phyloP scores from a whole-genome alignment of 1,139 yeast genomes.

The Insectozyma bohioensis region DNA sequence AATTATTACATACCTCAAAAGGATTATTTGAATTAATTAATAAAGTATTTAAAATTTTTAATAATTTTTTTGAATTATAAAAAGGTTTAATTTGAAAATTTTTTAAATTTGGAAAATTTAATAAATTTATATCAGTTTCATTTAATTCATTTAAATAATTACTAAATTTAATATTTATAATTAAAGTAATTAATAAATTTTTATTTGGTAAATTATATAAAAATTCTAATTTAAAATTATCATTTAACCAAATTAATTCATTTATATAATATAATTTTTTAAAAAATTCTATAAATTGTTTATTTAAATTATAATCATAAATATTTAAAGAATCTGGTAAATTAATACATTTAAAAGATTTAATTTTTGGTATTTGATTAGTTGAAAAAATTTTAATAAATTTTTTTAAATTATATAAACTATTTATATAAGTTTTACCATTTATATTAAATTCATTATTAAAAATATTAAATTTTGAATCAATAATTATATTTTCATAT shows the following conservation, averaged over 20 bases:
- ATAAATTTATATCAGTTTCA: slow-evolving; percentile 10
- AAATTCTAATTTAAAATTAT: slow-evolving; percentile 31
- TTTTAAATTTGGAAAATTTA: slow-evolving; percentile 24
- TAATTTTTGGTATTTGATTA: slow-evolving; percentile 15
- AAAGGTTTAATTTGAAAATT: slow-evolving; percentile 32
- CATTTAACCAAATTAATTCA: slow-evolving; percentile 34
- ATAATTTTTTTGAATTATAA: slow-evolving; percentile 19
- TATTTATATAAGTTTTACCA: slow-evolving; percentile 33
- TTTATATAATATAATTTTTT: slow-evolving; percentile 19
- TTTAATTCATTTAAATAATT: slow-evolving; percentile 19
- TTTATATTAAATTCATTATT: slow-evolving; percentile 27
- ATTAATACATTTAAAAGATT: slow-evolving; percentile 24
- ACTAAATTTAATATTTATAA: slow-evolving; percentile 27
- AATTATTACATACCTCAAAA: slow-evolving; percentile 12
- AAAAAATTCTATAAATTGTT: slow-evolving; percentile 22
- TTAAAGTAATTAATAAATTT: slow-evolving; percentile 19
- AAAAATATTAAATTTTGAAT: slow-evolving; percentile 36
- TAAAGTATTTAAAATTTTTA: slow-evolving; percentile 19
- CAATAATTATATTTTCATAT: slow-evolving; percentile 40
- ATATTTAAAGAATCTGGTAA: slow-evolving; percentile 39
- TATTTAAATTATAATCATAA: slow-evolving; percentile 27
- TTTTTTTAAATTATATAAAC: slow-evolving; percentile 33
- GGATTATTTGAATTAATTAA: slow-evolving; percentile 16
- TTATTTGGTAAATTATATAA: slow-evolving; percentile 23
- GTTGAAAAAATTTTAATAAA: slow-evolving; percentile 21